These are phyloP conservation scores for Streptanthus diversifolius DNA, from an alignment of 345 rosid species.

Conservation along the genomic window DNA sequence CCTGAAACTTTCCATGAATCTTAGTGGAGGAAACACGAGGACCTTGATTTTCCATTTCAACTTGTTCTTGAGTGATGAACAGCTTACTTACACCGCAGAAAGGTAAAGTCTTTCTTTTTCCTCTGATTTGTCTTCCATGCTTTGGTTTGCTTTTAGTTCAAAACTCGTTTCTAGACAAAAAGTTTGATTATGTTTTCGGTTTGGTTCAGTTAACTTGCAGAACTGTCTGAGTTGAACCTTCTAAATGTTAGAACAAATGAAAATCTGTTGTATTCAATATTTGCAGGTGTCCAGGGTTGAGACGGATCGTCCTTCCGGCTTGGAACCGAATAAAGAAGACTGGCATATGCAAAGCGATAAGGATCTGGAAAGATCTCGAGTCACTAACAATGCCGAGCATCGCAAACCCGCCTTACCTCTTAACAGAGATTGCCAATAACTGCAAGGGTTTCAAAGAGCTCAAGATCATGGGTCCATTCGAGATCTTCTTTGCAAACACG, in stretches of 20 bases:
- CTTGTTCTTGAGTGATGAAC: slow-evolving; percentile 62
- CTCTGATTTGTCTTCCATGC: not conserved
- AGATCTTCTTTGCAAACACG: slow-evolving; percentile 46
- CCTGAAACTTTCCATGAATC: slow-evolving; percentile 61
- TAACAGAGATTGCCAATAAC: slow-evolving; percentile 65
- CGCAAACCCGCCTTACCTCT: slow-evolving; percentile 54
- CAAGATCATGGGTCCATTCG: slow-evolving; percentile 81
- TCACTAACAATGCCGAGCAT: slow-evolving; percentile 93
- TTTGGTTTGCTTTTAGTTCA: not conserved
- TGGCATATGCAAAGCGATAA: slow-evolving; percentile 69
- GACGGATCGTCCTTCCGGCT: slow-evolving; percentile 71
- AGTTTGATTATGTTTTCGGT: not conserved
- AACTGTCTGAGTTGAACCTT: not conserved
- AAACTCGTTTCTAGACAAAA: not conserved
- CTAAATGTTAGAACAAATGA: too few species aligned
- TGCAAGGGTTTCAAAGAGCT: slow-evolving; percentile 54
- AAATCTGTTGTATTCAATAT: too few species aligned
- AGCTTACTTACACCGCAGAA: slow-evolving; percentile 77
- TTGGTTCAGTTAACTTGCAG: not conserved
- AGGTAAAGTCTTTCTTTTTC: slow-evolving; percentile 41
- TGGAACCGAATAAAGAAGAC: slow-evolving; percentile 79
- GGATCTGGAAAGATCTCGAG: slow-evolving; percentile 67
- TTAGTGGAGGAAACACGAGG: slow-evolving; percentile 53
- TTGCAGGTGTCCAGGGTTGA: slow-evolving; percentile 62
- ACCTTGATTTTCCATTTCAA: slow-evolving; percentile 69